Evolutionary conservation across 169 alveolate species (phyloP).

Genomic region (Cryptosporidium parvum): DNA sequence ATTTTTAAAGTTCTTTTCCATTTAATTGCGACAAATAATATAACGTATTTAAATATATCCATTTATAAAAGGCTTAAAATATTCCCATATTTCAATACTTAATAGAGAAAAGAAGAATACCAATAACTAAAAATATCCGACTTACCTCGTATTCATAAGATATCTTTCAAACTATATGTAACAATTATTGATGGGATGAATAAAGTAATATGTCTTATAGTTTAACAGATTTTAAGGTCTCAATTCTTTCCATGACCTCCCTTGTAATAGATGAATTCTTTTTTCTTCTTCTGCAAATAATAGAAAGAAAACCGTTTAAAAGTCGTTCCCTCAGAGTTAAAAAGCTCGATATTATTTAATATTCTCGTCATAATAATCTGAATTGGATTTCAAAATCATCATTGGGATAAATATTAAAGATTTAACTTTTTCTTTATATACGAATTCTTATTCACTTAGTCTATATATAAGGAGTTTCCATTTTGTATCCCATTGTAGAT

Average conservation of each 20-base stretch:
- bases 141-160: not conserved
- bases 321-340: conserved; percentile 74
- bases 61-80: too few species aligned
- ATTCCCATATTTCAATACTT: not conserved
- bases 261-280: too few species aligned
- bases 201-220: not conserved
- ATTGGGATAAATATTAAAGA: conserved; percentile 19
- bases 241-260: not conserved
- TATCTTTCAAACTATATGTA: not conserved
- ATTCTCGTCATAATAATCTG: conserved; percentile 36
- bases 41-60: not conserved
- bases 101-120: not conserved
- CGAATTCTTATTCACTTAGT: not conserved
- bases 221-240: too few species aligned
- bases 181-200: not conserved
- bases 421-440: not conserved
- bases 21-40: not conserved
- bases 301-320: not conserved
- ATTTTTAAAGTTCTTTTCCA: not conserved
- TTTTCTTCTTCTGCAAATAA: too few species aligned
- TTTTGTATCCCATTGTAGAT: not conserved
- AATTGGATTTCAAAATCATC: conserved; percentile 66
- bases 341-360: conserved; percentile 66
- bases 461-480: not conserved
- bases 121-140: not conserved